Conservation (phyloP, 345 rosid genomes). For the Kandelia obovata region DNA sequence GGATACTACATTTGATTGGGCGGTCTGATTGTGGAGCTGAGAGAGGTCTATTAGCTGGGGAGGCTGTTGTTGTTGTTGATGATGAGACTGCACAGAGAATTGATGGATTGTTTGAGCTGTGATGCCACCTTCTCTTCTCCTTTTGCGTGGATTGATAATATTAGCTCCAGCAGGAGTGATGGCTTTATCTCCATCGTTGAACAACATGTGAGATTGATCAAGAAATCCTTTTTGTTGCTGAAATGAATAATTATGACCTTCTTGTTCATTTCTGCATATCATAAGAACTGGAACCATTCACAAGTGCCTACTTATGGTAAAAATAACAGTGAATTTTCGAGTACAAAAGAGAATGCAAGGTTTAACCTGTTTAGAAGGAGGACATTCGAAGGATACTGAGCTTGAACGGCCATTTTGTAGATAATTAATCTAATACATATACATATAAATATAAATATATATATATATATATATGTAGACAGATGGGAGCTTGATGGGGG, state of each 20-base stretch:
- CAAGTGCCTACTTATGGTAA: background rate
- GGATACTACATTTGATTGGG: constrained; percentile 61
- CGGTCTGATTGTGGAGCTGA: constrained; percentile 40
- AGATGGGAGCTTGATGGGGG: no score
- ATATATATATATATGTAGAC: no score
- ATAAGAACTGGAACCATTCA: background rate
- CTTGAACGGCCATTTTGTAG: constrained; percentile 75
- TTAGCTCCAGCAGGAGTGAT: constrained; percentile 7
- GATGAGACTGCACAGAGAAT: constrained; percentile 37
- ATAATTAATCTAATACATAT: background rate
- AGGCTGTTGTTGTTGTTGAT: constrained; percentile 15
- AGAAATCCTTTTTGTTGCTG: constrained; percentile 51
- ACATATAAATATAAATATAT: no score
- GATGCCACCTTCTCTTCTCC: constrained; percentile 48
- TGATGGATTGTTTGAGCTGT: constrained; percentile 21
- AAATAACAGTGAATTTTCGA: background rate
- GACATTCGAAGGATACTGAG: constrained; percentile 78
- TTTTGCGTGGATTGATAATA: constrained; percentile 45
- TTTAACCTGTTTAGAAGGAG: constrained; percentile 67
- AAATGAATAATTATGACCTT: constrained; percentile 53
- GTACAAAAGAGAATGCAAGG: no score
- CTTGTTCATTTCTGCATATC: constrained; percentile 59
- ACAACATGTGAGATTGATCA: constrained; percentile 51
- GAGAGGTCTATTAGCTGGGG: constrained; percentile 53
- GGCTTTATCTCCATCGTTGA: constrained; percentile 34